Percentiles rank a stretch among this genome's conserved stretches.
Evolutionary conservation across 352 stramenopile genomes (phyloP).

Genomic region (Phytophthora constricta): DNA sequence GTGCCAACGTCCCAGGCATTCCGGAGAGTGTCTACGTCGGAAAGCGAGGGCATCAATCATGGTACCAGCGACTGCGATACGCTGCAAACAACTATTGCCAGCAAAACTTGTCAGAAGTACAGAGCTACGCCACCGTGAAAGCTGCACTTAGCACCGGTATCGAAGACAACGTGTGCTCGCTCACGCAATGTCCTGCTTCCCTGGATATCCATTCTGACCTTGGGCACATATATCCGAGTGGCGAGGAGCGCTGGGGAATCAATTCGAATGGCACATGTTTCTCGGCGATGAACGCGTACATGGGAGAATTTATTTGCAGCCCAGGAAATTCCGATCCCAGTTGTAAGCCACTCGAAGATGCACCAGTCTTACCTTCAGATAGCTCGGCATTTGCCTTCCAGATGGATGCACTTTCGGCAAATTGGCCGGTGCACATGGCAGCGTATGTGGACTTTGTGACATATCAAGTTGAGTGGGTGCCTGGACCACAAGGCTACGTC

Average conservation of each 20-base stretch:
- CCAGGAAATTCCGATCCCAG: conserved; percentile 36
- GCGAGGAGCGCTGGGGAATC: conserved; percentile 45
- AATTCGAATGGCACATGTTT: conserved; percentile 60
- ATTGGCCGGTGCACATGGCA: conserved; percentile 60
- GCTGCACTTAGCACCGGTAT: conserved; percentile 32
- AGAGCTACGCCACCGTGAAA: conserved; percentile 37
- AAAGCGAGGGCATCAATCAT: conserved; percentile 54
- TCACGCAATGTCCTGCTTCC: conserved; percentile 47
- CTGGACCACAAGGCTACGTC: conserved; percentile 56
- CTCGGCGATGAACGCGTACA: conserved; percentile 52
- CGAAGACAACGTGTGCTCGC: conserved; percentile 47
- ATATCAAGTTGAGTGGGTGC: conserved; percentile 75
- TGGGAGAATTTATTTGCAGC: conserved; percentile 55
- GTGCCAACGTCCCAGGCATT: conserved; percentile 56
- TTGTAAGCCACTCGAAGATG: conserved; percentile 28
- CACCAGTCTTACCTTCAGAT: conserved; percentile 9
- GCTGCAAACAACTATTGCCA: conserved; percentile 63
- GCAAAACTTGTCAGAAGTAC: conserved; percentile 30
- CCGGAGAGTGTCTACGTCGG: conserved; percentile 47
- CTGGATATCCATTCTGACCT: conserved; percentile 49
- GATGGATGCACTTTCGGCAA: conserved; percentile 76
- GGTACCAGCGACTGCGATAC: conserved; percentile 74
- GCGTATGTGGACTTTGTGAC: conserved; percentile 52
- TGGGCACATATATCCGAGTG: conserved; percentile 27
- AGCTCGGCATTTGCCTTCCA: conserved; percentile 64